Evolutionary conservation across 257 asterid genomes (phyloP).

Genomic region (Craterostigma plantagineum): DNA sequence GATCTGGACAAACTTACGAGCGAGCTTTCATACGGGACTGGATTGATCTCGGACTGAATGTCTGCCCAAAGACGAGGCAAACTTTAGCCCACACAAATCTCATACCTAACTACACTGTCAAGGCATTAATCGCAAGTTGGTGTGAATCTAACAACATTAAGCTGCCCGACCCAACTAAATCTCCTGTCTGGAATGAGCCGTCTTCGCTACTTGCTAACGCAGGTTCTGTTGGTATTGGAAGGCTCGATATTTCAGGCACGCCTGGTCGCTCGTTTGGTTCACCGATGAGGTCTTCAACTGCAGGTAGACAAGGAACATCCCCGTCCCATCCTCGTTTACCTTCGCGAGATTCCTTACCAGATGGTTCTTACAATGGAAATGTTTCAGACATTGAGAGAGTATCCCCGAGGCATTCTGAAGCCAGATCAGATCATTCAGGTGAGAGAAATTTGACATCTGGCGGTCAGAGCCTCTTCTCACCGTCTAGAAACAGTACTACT

Average conservation of each 20-base stretch:
- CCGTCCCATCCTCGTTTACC: slow-evolving; percentile 42
- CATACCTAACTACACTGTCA: slow-evolving; percentile 76
- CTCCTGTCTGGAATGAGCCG: slow-evolving; percentile 35
- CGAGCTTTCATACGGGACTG: slow-evolving; percentile 61
- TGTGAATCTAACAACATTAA: slow-evolving; percentile 54
- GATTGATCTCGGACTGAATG: slow-evolving; percentile 77
- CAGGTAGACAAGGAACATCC: slow-evolving; percentile 23
- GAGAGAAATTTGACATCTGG: too few relatives aligned
- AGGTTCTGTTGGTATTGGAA: slow-evolving; percentile 29
- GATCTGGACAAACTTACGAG: slow-evolving; percentile 91
- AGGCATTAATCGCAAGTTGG: slow-evolving; percentile 76
- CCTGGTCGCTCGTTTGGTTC: too few relatives aligned
- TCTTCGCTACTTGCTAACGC: slow-evolving; percentile 39
- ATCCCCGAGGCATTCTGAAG: slow-evolving; percentile 33
- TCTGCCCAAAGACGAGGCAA: slow-evolving; percentile 87
- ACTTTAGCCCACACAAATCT: slow-evolving; percentile 58
- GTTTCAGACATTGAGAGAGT: slow-evolving; percentile 27
- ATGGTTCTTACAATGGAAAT: slow-evolving; percentile 25
- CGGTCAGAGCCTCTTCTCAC: too few relatives aligned
- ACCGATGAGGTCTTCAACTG: slow-evolving; percentile 19
- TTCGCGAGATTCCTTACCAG: slow-evolving; percentile 40
- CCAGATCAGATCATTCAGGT: slow-evolving; percentile 38
- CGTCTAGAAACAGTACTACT: slow-evolving; percentile 19
- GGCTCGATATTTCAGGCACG: slow-evolving; percentile 22
- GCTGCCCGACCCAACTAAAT: slow-evolving; percentile 53